Evolutionary conservation across 805 yeast genomes (phyloP), one percentile per base, ranked within the genome.

Genomic region (Candida dendrica): DNA sequence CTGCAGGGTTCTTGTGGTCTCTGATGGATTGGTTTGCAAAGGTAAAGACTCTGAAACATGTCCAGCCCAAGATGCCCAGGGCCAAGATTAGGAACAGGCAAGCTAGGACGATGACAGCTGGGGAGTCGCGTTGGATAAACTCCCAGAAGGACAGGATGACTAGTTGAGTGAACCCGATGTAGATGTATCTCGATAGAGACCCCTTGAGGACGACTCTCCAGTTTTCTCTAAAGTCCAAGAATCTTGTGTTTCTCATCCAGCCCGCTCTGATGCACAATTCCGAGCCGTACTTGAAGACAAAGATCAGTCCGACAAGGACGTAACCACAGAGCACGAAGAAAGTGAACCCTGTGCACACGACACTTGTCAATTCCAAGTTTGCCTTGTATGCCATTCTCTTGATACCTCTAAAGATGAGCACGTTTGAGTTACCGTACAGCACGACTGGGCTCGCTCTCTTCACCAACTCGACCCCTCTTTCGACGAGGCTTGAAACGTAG

Each of bases 281-380:
- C 18, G 81, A 50, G 1, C 71, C 53, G 42, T 72, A 72, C 53
- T 79, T 80, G 51, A 77, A 59, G 15, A 74, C 49, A 19, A 82
- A 71, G 44, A 86, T 73, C 2, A 81, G 49, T 3, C 75, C 81
- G 19, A 82, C 76, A 34, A 89, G 66, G 14, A 86, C 74, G 51
- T 84, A 82, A 15, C 90, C 89, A 62, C 84, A 78, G 38, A 90
- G 56, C 18, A 84, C 73, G 60, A 89, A 90, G 52, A 86, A 87
- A 2, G 96, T 85, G 64, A 86, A 85, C 1, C 95, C 93, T 3
- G 96, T 89, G 38, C 78, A 76, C 15, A 84, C 96, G 31, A 88
- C 77, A 7, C 93, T 75, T 2, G 96, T 86, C 38, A 78, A 79
- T 64, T 90, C 98, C 46, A 90, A 86, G 38, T 71, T 69, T 34